Base-by-base conservation (phyloP, 345 rosid genomes). In the Pistacia integerrima region DNA sequence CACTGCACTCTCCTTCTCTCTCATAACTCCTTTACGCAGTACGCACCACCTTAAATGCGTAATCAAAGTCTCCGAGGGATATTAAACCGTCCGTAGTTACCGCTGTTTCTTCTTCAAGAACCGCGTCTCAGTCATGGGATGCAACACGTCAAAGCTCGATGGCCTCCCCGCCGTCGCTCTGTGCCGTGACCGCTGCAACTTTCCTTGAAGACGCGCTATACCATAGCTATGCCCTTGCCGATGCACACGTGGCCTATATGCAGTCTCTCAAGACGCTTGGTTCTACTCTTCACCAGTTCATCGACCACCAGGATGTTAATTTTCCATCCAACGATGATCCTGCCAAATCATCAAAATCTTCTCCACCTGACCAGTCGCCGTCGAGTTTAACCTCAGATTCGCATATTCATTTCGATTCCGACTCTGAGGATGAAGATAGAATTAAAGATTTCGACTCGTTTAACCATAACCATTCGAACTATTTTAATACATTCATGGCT, bases 181-280 rank as follows among this genome's bases (percentile, higher is more conserved):
- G 2, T 91, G 93, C 74, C 92, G 90, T 10, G 82, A 86, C 79
- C 91, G 95, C 48, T 88, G 87, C 81, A 84, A 78, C 60, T 86
- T 86, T 82, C 72, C 78, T 91, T 0, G 89, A 87, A 44, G 88
- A 85, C 9, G 89, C 94, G 1, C 88, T 91, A 56, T 84, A 79
- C 35, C 87, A 85, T 2, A 84, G 91, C 85, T 83, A 91, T 73
- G 79, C 82, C 28, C 74, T 91, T 35, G 86, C 87, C 46, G 88
- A 88, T 22, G 90, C 90, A 11, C 93, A 89, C 72, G 66, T 79
- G 11, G 84, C 90, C 56, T 89, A 89, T 68, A 69, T 86, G 66
- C 80, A 77, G 74, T 88, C 90, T 30, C 86, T 91, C 14, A 82
- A 75, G 56, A 60, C 87, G 16, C 17, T 89, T 11, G 91, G 91